A percentile compares a stretch with the other conserved stretches of the same genome.
phyloP scores from a whole-genome alignment of 1,284 basidiomycete genomes.

The Flammula alnicola region DNA sequence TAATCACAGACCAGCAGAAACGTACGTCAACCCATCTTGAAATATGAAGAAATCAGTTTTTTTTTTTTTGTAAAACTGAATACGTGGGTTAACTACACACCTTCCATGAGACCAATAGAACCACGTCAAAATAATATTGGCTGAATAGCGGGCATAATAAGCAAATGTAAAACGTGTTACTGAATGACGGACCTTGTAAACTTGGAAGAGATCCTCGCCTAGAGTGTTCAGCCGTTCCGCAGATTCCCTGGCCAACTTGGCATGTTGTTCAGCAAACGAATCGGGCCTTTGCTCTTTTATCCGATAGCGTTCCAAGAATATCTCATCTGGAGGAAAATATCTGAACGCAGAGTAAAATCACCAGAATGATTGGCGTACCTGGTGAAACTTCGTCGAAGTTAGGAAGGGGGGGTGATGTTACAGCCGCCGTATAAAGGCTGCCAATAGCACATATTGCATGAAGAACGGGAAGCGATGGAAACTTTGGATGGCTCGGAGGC shows the following conservation, averaged over 20 bases:
- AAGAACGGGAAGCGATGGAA: conserved; percentile 67
- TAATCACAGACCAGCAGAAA: neutral
- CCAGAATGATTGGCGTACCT: conserved; percentile 37
- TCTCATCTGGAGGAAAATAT: conserved; percentile 46
- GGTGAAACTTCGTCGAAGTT: conserved; percentile 52
- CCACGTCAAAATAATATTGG: conserved; percentile 65
- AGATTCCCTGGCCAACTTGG: conserved; percentile 56
- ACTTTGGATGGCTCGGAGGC: conserved; percentile 70
- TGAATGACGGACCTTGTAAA: conserved; percentile 58
- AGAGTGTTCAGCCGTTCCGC: conserved; percentile 53
- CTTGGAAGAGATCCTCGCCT: conserved; percentile 61
- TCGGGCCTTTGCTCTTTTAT: conserved; percentile 51
- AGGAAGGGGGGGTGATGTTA: conserved; percentile 56
- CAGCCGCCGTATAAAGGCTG: conserved; percentile 65
- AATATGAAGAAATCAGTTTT: no score
- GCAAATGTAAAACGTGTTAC: neutral
- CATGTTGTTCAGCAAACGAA: conserved; percentile 72
- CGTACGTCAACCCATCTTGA: conserved; percentile 76
- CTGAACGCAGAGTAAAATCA: conserved; percentile 4
- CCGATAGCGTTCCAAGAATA: conserved; percentile 53
- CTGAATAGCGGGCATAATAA: conserved; percentile 37
- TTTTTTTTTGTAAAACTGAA: neutral
- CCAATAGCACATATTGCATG: conserved; percentile 81
- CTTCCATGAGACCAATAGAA: conserved; percentile 76
- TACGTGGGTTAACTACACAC: conserved; percentile 35